Evolutionary conservation across 2,329 filamentous ascomycete species (phyloP).

Genomic region (Aspergillus latus): DNA sequence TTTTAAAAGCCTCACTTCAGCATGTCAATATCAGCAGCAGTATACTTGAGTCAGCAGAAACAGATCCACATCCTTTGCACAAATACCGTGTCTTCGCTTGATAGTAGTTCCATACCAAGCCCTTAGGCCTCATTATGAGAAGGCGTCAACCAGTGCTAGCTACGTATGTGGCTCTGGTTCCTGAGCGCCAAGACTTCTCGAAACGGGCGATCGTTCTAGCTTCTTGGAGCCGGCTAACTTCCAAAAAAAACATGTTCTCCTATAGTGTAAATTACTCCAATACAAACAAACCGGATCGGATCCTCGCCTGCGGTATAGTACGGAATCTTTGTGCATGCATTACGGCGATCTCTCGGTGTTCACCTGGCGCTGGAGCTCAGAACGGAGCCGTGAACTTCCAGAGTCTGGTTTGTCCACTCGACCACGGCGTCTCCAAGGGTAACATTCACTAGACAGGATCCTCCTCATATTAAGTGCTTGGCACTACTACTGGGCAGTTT

Average conservation of each 20-base stretch:
- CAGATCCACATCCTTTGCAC: background rate
- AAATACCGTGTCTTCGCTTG: background rate
- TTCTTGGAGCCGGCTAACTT: background rate
- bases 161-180: background rate
- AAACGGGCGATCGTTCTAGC: background rate
- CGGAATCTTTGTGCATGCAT: background rate
- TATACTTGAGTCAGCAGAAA: background rate
- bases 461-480: too few relatives aligned
- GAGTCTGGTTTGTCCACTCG: background rate
- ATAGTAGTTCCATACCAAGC: background rate
- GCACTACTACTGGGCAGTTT: too few relatives aligned
- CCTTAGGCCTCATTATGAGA: background rate
- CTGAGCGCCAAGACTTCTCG: conserved; percentile 15
- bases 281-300: background rate
- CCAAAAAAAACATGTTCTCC: background rate
- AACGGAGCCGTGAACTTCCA: background rate
- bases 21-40: background rate
- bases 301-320: background rate
- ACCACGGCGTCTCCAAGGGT: background rate
- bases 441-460: background rate
- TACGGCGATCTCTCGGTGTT: background rate
- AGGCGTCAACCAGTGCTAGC: background rate
- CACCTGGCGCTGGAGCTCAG: background rate
- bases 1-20: background rate
- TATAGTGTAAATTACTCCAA: background rate